Evolutionary conservation across 345 rosid species (phyloP).

Genomic region (Erysimum cheiranthoides): DNA sequence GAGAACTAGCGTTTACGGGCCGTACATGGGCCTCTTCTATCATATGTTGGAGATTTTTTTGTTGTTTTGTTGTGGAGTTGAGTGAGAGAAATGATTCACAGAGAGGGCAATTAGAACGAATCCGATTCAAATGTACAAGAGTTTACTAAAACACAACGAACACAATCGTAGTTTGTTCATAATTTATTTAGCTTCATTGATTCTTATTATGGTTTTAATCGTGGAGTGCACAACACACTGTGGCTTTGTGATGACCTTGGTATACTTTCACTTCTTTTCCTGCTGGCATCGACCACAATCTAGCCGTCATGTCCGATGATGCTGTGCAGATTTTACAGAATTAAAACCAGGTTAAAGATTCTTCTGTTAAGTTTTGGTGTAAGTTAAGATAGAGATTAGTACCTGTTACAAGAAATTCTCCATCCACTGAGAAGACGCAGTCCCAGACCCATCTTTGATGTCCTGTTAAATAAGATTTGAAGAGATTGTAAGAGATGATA

Average conservation of each 20-base stretch:
- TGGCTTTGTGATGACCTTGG: constrained; percentile 93
- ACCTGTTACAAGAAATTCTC: constrained; percentile 96
- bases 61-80: neutral
- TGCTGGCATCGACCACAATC: constrained; percentile 76
- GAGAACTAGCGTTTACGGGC: neutral
- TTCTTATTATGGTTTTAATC: constrained; percentile 43
- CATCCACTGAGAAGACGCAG: constrained; percentile 97
- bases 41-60: neutral
- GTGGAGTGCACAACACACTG: constrained; percentile 95
- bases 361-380: neutral
- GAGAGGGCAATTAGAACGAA: neutral
- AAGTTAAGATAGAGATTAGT: neutral
- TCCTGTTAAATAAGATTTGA: constrained; percentile 52
- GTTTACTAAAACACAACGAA: constrained; percentile 15
- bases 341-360: constrained; percentile 24
- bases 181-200: neutral
- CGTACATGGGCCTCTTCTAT: constrained; percentile 9
- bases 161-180: neutral
- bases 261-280: constrained; percentile 74
- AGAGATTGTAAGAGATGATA: constrained; percentile 5
- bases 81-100: neutral
- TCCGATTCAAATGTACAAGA: constrained; percentile 31
- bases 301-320: constrained; percentile 88
- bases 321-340: constrained; percentile 51
- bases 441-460: constrained; percentile 99